A percentile compares a stretch with the other conserved stretches of the same genome.
Conservation (phyloP, 108 stramenopile genomes). For the Cyclotella choctawhatcheeana region DNA sequence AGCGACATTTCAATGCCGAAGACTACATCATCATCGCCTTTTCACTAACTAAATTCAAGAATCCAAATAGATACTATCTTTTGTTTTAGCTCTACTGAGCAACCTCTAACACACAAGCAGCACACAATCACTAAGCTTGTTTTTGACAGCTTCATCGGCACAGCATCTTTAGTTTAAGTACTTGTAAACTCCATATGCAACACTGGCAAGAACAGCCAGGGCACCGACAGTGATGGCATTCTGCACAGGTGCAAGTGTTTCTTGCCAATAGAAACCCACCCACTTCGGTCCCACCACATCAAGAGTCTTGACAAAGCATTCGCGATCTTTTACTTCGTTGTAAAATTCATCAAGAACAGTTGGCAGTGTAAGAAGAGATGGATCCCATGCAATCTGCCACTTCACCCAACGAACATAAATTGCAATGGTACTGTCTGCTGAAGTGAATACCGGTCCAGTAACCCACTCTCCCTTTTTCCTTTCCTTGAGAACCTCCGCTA, state of each 20-base stretch:
- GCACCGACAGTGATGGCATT: conserved; percentile 3
- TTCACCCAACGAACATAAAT: not conserved
- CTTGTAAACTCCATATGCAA: not conserved
- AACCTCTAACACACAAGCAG: no score
- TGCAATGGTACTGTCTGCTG: conserved; percentile 1
- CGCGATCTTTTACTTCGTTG: conserved; percentile 2
- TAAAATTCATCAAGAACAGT: not conserved
- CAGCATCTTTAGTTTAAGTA: not conserved
- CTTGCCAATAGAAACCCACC: conserved; percentile 9
- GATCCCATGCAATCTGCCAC: conserved; percentile 8
- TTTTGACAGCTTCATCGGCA: no score
- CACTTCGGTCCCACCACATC: not conserved
- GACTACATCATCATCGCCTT: no score
- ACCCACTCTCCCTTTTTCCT: conserved; percentile 13
- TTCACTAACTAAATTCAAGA: no score
- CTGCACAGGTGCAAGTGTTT: conserved; percentile 3
- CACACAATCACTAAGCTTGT: no score
- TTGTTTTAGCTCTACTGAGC: no score
- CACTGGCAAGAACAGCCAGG: not conserved
- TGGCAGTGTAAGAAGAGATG: not conserved
- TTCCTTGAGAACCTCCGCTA: conserved; percentile 8
- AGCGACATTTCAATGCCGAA: no score
- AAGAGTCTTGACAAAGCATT: conserved; percentile 4
- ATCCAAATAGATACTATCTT: no score
- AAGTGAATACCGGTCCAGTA: conserved; percentile 5